Base-by-base conservation (phyloP, 352 stramenopile genomes). In the Aphanomyces astaci region DNA sequence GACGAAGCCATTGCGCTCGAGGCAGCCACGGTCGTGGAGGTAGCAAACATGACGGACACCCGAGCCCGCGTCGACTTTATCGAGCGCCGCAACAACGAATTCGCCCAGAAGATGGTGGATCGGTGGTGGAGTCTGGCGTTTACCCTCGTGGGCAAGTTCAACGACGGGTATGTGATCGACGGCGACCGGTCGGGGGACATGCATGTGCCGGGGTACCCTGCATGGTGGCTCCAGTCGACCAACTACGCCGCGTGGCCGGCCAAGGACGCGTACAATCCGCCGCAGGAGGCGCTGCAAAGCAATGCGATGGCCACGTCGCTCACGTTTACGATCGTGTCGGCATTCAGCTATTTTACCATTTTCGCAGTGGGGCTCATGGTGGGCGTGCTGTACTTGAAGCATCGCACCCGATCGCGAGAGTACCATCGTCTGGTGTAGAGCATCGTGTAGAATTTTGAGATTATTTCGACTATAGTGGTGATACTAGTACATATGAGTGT, bases 181-280 rank as follows among this genome's bases (percentile, higher is more conserved):
- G 81, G 83, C 30, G 83, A 92, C 53, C 63, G 59, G 25, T 64
- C 77, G 0, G 66, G 67, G 3, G 66, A 85, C 15, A 79, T 82
- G 73, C 25, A 75, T 5, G 77, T 77, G n/a, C 79, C 78, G 0
- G 83, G 83, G 40, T 92, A 92, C 53, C 83, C 83, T 0, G 74
- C 80, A 19, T 87, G 80, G 81, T 89, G 79, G 80, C 45, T 91
- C 36, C 62, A 86, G 54, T 56, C 72, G 39, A 87, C 76, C 36
- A 78, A 87, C 46, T 91, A 81, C 66, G 78, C 74, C 4, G 76
- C 71, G 52, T 90, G 84, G 81, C 82, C 84, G 2, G 79, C 77
- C 19, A 80, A 89, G 15, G 13, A 53, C 9, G 30, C 56, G n/a
- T 65, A 65, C 56, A 65, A 65, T 9, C 56, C 56, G 3, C 56